Evolutionary conservation across 2,329 filamentous ascomycete genomes (phyloP), one percentile per base, ranked within the genome.

Genomic region (Davidsoniella australis): DNA sequence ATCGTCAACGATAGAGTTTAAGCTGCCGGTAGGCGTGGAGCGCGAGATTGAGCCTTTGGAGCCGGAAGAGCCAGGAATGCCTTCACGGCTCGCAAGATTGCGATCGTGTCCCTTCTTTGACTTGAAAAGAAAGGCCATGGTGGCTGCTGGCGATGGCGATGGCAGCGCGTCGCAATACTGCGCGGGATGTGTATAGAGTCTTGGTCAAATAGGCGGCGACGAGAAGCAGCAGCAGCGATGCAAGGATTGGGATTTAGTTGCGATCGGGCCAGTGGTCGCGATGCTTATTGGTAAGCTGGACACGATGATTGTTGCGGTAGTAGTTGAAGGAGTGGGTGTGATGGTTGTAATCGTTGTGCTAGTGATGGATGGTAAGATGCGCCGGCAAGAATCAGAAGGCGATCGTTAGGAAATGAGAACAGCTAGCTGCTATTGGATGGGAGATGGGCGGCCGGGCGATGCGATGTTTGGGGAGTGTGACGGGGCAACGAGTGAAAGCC

Each of bases 121-220:
- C 64, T 85, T 85, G 70, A 87, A 87, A 54, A 87, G 72, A 64
- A 87, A 87, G 56, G 82, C 79, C 82, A 87, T 87, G 64, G 64
- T 39, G 46, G 50, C 47, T 40, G 39, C 17, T 17, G 20, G 36
- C 7, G 23, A 42, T 17, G 20, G 36, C 7, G 23, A 42, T n/a
- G 38, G 37, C 24, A 26, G 42, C 48, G 38, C 48, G 41, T 45
- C 48, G 48, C 41, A 45, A 50, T 24, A 17, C 12, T 29, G 41
- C 9, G 37, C 17, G 5, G 18, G 23, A 10, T 17, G 16, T 18
- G 4, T 45, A 16, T n/a, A 26, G 18, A 17, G 5, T 17, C 16
- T 43, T 39, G 23, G 14, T 43, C 23, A 12, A 24, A 17, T 9
- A 17, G n/a, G 18, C 29, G 38, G 47, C 24, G 29, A 33, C 23